A percentile compares a stretch with the other conserved stretches of the same genome.
These are phyloP conservation scores for Trichoderma aggressivum DNA, from an alignment of 2,329 filamentous ascomycete species.

Conservation along the genomic window DNA sequence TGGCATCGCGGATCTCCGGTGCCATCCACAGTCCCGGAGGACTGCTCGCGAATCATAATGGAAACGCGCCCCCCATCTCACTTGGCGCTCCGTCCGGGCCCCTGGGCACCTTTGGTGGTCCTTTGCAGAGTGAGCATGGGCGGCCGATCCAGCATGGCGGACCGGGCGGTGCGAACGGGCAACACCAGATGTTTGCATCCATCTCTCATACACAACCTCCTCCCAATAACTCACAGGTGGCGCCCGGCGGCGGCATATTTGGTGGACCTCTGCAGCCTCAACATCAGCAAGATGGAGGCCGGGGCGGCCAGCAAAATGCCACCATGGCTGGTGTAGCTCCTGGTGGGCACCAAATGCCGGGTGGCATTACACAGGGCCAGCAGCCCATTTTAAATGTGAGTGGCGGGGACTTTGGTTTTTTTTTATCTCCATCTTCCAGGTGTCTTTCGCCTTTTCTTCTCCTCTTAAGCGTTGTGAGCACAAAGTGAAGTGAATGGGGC, in stretches of 20 bases:
- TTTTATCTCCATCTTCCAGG: not conserved
- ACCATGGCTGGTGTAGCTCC: conserved; percentile 49
- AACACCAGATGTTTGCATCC: conserved; percentile 57
- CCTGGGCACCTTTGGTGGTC: conserved; percentile 51
- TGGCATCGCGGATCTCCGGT: conserved; percentile 74
- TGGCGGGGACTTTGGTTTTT: conserved; percentile 20
- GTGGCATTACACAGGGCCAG: conserved; percentile 41
- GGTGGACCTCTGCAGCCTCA: conserved; percentile 61
- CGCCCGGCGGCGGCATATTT: conserved; percentile 63
- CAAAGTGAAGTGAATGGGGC: not conserved
- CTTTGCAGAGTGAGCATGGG: conserved; percentile 50
- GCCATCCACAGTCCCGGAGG: conserved; percentile 92
- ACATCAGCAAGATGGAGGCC: conserved; percentile 48
- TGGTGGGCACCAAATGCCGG: conserved; percentile 37
- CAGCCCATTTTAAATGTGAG: conserved; percentile 52
- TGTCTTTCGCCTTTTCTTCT: not conserved
- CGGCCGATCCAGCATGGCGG: conserved; percentile 52
- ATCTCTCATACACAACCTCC: conserved; percentile 50
- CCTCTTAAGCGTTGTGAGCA: not conserved
- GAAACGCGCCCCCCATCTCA: conserved; percentile 51
- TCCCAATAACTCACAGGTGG: conserved; percentile 52
- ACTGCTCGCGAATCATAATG: conserved; percentile 71
- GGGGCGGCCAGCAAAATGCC: conserved; percentile 58
- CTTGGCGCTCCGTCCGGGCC: conserved; percentile 52
- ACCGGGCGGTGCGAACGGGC: conserved; percentile 44